Conservation (phyloP, 768 basidiomycete species). For the Rhodotorula paludigena region DNA sequence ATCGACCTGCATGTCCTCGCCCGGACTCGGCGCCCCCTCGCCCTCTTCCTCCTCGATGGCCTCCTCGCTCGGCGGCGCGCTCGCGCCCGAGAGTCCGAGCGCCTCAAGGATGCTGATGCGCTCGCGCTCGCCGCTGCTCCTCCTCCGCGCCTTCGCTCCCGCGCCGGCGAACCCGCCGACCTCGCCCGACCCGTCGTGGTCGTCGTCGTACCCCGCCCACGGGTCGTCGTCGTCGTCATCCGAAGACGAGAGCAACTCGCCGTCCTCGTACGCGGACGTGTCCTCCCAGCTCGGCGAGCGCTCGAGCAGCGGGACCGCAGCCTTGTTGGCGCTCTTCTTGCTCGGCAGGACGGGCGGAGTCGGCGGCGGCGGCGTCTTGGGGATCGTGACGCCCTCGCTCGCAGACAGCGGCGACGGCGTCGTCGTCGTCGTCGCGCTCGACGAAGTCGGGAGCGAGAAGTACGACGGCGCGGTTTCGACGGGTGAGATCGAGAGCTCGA, state of each 20-base stretch:
- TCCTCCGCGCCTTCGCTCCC: not conserved
- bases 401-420: not conserved
- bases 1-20: not conserved
- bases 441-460: conserved; percentile 16
- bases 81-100: not conserved
- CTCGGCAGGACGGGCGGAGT: not conserved
- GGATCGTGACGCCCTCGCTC: not conserved
- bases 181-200: conserved; percentile 15
- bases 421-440: not conserved
- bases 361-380: conserved; percentile 2
- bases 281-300: conserved; percentile 8
- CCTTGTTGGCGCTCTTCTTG: not conserved
- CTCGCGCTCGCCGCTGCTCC: conserved; percentile 8
- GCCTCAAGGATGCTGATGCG: not conserved
- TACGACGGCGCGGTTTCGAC: conserved; percentile 1
- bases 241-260: no score
- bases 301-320: conserved; percentile 2
- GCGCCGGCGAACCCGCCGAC: not conserved
- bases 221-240: conserved; percentile 20
- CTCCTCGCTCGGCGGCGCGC: not conserved
- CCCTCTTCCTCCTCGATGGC: not conserved
- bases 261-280: conserved; percentile 3
- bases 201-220: not conserved
- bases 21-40: not conserved
- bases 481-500: conserved; percentile 11